Conservation (phyloP, 129 eudicot genomes). For the Flaveria brownii region DNA sequence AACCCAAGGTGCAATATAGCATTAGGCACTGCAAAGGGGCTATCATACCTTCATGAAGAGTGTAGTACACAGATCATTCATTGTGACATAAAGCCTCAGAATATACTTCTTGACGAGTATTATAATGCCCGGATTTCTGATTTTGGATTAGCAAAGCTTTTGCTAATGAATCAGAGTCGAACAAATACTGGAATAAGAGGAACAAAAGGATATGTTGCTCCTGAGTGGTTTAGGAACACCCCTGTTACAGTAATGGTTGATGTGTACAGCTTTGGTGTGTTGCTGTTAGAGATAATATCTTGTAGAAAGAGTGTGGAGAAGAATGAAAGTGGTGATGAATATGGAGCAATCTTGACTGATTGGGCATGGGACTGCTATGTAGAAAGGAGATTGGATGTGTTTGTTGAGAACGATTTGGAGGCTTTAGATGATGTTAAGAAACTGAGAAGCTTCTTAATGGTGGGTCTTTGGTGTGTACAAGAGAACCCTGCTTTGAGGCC, state of each 20-base stretch:
- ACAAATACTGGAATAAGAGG: slow-evolving; percentile 40
- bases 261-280: not conserved
- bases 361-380: slow-evolving; percentile 44
- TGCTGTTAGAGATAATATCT: slow-evolving; percentile 18
- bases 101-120: not conserved
- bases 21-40: slow-evolving; percentile 46
- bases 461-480: too few species aligned
- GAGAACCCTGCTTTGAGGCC: not conserved
- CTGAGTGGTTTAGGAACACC: slow-evolving; percentile 4
- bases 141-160: slow-evolving; percentile 1
- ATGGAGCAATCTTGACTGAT: slow-evolving; percentile 27
- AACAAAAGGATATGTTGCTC: not conserved
- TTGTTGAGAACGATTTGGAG: slow-evolving; percentile 11
- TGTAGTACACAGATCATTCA: slow-evolving; percentile 58
- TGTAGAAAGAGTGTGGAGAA: slow-evolving; percentile 30
- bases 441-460: too few species aligned
- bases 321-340: slow-evolving; percentile 5
- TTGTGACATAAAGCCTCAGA: slow-evolving; percentile 27
- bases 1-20: slow-evolving; percentile 33
- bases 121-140: not conserved
- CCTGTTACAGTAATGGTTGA: not conserved
- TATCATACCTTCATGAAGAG: slow-evolving; percentile 54
- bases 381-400: slow-evolving; percentile 14
- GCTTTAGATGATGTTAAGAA: slow-evolving; percentile 12
- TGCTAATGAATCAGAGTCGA: not conserved